phyloP scores from a whole-genome alignment of 2,329 filamentous ascomycete species.

The Trichoderma endophyticum region DNA sequence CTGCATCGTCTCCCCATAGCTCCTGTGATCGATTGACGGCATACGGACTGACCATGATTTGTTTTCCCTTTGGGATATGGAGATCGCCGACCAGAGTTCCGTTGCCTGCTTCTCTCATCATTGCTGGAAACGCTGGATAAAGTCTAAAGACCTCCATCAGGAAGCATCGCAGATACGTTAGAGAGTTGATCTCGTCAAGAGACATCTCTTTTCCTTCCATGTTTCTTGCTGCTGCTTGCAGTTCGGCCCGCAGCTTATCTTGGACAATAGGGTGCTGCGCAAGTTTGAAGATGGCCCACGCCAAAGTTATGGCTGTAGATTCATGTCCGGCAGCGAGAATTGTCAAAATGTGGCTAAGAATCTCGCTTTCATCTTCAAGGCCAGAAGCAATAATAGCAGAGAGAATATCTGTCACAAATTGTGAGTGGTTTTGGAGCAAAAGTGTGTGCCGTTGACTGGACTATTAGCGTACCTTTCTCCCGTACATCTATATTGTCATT shows the following conservation, averaged over 20 bases:
- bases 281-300: constrained; percentile 3
- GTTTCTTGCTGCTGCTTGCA: neutral
- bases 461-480: neutral
- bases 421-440: neutral
- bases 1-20: constrained; percentile 8
- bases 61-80: neutral
- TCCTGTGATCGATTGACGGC: neutral
- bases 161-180: neutral
- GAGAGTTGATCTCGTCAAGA: neutral
- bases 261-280: neutral
- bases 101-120: neutral
- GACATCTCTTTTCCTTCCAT: neutral
- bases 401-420: neutral
- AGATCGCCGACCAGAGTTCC: neutral
- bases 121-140: constrained; percentile 2
- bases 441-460: no score
- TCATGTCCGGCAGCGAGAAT: constrained; percentile 5
- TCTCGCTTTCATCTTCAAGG: neutral
- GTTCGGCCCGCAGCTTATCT: neutral
- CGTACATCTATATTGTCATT: neutral
- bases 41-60: neutral
- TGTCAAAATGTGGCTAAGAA: neutral
- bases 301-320: neutral
- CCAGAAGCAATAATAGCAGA: neutral
- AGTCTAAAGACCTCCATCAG: constrained; percentile 8